Percentiles rank a stretch among this genome's conserved stretches.
These are phyloP conservation scores for Solanum phureja DNA, from an alignment of 257 asterid species.

Conservation along the genomic window DNA sequence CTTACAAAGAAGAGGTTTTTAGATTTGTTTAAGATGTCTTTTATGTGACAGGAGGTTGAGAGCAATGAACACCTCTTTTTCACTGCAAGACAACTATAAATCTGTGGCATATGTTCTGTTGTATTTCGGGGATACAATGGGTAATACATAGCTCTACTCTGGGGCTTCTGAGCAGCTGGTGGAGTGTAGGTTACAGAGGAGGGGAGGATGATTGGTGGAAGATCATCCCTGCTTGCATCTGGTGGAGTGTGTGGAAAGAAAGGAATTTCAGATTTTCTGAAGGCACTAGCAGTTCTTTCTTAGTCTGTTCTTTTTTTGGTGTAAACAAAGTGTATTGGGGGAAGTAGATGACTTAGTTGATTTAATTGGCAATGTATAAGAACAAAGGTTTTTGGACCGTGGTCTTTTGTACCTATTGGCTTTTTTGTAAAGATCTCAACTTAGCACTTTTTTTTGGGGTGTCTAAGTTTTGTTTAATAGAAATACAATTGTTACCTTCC, in stretches of 20 bases:
- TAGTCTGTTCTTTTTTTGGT: background rate
- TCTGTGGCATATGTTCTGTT: background rate
- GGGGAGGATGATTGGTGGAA: background rate
- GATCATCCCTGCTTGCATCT: background rate
- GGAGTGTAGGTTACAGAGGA: background rate
- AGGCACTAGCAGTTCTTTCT: background rate
- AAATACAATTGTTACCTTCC: background rate
- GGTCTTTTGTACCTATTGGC: background rate
- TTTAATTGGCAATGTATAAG: background rate
- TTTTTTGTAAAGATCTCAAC: background rate
- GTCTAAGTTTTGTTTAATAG: background rate
- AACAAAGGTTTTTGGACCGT: background rate
- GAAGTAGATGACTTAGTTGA: background rate
- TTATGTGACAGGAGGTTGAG: background rate
- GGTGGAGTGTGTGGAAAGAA: background rate
- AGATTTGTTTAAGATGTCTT: background rate
- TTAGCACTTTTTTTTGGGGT: background rate
- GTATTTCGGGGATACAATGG: background rate
- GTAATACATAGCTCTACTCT: background rate
- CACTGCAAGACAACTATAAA: background rate
- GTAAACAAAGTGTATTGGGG: background rate
- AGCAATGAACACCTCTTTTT: background rate
- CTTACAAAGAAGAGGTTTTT: background rate
- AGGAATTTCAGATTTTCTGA: background rate
- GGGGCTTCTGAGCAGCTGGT: background rate